Conservation (phyloP, 108 stramenopile species). For the Discostella pseudostelligera region DNA sequence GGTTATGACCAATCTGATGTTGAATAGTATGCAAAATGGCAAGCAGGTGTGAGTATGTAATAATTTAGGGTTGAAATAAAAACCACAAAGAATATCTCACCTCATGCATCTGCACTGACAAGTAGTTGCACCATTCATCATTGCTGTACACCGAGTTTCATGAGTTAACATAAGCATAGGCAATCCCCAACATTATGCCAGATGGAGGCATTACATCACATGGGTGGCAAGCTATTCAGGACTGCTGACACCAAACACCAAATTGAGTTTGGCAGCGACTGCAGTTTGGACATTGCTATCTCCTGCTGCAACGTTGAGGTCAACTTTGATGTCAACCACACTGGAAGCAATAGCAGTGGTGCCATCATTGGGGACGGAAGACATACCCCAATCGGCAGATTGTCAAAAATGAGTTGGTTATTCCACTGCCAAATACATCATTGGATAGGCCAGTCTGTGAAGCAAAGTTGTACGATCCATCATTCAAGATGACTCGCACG, state of each 20-base stretch:
- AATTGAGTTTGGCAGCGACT: slow-evolving; percentile 14
- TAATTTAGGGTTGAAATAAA: too few species aligned
- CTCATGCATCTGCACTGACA: slow-evolving; percentile 61
- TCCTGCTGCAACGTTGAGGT: slow-evolving; percentile 5
- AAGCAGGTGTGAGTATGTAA: too few species aligned
- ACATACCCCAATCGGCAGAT: too few species aligned
- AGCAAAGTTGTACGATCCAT: too few species aligned
- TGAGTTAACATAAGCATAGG: slow-evolving; percentile 51
- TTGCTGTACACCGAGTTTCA: slow-evolving; percentile 60
- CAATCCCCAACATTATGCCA: slow-evolving; percentile 35
- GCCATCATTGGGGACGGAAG: too few species aligned
- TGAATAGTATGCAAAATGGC: slow-evolving; percentile 14
- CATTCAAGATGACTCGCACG: too few species aligned
- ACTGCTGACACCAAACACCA: slow-evolving; percentile 17
- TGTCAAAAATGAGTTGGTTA: too few species aligned
- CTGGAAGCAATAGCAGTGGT: not conserved
- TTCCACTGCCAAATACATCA: too few species aligned
- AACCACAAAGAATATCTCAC: slow-evolving; percentile 42
- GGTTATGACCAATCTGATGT: slow-evolving; percentile 45
- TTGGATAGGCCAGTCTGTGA: too few species aligned
- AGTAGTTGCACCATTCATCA: slow-evolving; percentile 50
- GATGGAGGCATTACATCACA: slow-evolving; percentile 55
- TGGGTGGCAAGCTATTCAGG: slow-evolving; percentile 40
- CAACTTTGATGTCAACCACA: too few species aligned
- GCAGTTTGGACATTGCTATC: slow-evolving; percentile 22